phyloP scores from a whole-genome alignment of 306 rosid genomes.

The Pyrus betulifolia region DNA sequence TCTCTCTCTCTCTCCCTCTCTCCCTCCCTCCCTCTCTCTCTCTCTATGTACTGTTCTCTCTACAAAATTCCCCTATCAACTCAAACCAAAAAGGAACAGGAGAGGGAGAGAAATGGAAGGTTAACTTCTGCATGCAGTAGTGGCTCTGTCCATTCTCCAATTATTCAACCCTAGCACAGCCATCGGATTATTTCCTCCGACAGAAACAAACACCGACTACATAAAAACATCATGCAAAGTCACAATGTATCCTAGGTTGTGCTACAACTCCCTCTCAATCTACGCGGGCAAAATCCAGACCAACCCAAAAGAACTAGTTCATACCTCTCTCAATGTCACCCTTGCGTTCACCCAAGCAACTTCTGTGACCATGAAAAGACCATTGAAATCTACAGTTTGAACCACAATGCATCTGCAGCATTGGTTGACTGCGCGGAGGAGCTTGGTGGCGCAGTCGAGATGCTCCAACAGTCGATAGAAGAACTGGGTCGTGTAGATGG shows the following conservation, averaged over 20 bases:
- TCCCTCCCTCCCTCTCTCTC: background rate
- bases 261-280: background rate
- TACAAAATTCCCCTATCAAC: background rate
- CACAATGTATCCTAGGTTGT: background rate
- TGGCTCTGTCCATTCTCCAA: background rate
- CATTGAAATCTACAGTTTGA: background rate
- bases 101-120: background rate
- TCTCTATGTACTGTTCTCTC: too few species aligned
- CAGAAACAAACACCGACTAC: background rate
- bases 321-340: background rate
- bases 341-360: background rate
- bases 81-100: background rate
- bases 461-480: background rate
- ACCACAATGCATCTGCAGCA: background rate
- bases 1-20: background rate
- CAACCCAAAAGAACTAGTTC: background rate
- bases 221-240: background rate
- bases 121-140: too few species aligned
- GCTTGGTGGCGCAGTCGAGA: background rate
- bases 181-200: background rate
- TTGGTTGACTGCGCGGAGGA: too few species aligned
- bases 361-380: background rate
- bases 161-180: background rate
- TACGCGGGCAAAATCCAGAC: background rate
- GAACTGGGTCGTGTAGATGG: background rate